A percentile compares a stretch with the other conserved stretches of the same genome.
These are phyloP conservation scores for Sarocladium kiliense DNA, from an alignment of 2,329 filamentous ascomycete species.

Conservation along the genomic window DNA sequence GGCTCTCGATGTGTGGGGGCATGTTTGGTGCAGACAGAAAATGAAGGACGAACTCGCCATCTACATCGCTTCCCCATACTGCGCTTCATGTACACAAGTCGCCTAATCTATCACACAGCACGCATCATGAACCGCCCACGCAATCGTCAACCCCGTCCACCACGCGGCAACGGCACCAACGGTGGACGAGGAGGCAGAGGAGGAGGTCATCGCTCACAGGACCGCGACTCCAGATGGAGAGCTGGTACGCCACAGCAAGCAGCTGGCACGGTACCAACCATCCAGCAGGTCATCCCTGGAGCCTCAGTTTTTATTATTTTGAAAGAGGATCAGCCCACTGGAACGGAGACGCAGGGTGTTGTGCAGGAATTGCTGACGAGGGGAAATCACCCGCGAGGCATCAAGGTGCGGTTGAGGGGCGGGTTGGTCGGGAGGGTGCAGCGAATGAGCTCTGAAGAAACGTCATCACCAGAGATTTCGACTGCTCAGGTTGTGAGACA, in stretches of 20 bases:
- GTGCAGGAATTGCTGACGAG: constrained; percentile 65
- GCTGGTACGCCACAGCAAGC: constrained; percentile 29
- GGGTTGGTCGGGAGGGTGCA: constrained; percentile 73
- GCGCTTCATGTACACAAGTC: neutral
- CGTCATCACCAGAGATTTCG: constrained; percentile 13
- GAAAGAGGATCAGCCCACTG: constrained; percentile 71
- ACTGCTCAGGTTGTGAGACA: constrained; percentile 7
- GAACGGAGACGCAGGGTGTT: constrained; percentile 61
- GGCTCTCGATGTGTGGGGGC: too few relatives aligned
- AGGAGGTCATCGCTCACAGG: neutral
- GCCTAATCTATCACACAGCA: neutral
- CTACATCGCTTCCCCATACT: neutral
- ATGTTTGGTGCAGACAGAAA: too few relatives aligned
- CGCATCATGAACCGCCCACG: constrained; percentile 12
- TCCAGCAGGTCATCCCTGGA: constrained; percentile 52
- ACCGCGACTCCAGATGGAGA: constrained; percentile 13
- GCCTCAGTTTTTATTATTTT: constrained; percentile 66
- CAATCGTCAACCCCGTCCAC: constrained; percentile 12
- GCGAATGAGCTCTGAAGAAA: constrained; percentile 37
- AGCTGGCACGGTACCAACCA: constrained; percentile 37
- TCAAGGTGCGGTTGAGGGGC: constrained; percentile 70
- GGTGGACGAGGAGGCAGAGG: constrained; percentile 14
- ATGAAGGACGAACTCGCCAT: neutral
- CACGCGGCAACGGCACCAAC: constrained; percentile 9
- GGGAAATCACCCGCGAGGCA: constrained; percentile 70